Evolutionary conservation across 1,139 yeast genomes (phyloP), one percentile per base, ranked within the genome.

Genomic region (Martiniozyma asiatica): DNA sequence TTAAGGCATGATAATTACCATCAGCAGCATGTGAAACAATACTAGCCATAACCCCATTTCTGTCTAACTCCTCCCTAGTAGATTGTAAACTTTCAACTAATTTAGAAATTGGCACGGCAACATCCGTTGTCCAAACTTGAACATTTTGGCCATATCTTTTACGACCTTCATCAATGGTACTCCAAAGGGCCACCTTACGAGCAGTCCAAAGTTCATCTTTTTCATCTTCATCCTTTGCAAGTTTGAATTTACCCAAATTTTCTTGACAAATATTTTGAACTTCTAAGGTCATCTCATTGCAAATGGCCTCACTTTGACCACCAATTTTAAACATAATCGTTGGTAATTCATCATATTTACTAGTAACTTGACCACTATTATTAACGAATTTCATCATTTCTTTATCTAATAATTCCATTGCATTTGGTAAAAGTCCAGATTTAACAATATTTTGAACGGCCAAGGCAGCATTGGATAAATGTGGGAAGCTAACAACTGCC

Each of bases 11-110:
- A 62, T 81, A 81, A 49, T 84, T 84, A 31, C 94, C 93, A 48
- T 81, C 94, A 5, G 93, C 94, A 6, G 82, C 94, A 52, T 81
- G 96, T 2, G 77, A 94, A 41, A 71, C 73, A 34, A 68, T 65
- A 10, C 73, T 72, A 32, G 68, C 69, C 38, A 63, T 50, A 45
- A 51, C 64, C 0, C 82, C 81, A 2, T 79, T 65, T 6, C 56
- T 48, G 20, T 59, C 63, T 44, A 81, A 66, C 41, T 79, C 72
- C 14, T 56, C 50, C 44, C 76, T 65, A 6, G 85, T 72, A 29
- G 65, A 62, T 29, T 63, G 61, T 24, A 82, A 60, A 3, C 79
- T 76, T 5, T 65, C 59, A 2, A 85, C 68, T 25, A 82, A 60
- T 40, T 61, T 65, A 0, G 92, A 77, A 33, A 84, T 62, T 13